These are phyloP conservation scores for Rhamnella rubrinervis DNA, from an alignment of 331 rosid genomes.

Conservation along the genomic window DNA sequence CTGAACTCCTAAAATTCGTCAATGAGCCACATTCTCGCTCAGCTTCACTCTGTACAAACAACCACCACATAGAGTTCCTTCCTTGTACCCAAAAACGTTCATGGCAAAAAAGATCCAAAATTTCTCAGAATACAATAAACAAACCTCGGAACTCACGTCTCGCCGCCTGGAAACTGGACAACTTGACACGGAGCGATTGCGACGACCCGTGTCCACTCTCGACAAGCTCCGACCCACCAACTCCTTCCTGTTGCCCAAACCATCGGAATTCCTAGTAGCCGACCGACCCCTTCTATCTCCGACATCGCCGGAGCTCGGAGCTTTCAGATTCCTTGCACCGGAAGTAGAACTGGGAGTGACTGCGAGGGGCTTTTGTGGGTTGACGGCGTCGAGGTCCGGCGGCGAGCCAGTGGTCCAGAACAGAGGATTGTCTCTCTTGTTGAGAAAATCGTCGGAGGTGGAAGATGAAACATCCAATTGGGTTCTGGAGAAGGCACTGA, in stretches of 20 bases:
- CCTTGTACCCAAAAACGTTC: background rate
- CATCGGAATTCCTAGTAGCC: slow-evolving; percentile 37
- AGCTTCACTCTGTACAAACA: slow-evolving; percentile 68
- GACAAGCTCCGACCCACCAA: slow-evolving; percentile 45
- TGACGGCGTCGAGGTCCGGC: slow-evolving; percentile 16
- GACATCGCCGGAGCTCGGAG: slow-evolving; percentile 10
- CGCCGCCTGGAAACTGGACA: slow-evolving; percentile 47
- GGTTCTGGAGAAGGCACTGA: slow-evolving; percentile 61
- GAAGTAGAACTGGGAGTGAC: slow-evolving; percentile 12
- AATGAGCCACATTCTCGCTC: slow-evolving; percentile 38
- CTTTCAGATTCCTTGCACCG: background rate
- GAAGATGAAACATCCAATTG: slow-evolving; percentile 22
- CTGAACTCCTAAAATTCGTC: slow-evolving; percentile 27
- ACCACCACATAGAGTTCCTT: slow-evolving; percentile 19
- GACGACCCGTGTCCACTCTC: slow-evolving; percentile 42
- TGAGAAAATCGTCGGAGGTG: slow-evolving; percentile 53
- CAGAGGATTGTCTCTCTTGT: slow-evolving; percentile 86
- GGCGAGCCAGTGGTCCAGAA: slow-evolving; percentile 44
- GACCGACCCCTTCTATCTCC: slow-evolving; percentile 46
- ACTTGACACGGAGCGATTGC: slow-evolving; percentile 64
- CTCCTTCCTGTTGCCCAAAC: slow-evolving; percentile 24
- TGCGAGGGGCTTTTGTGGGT: slow-evolving; percentile 9
- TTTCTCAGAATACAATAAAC: background rate
- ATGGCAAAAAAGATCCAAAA: background rate
- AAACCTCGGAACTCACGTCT: slow-evolving; percentile 63